phyloP scores from a whole-genome alignment of 163 green algal genomes.

The Chlamydomonas reinhardtii region DNA sequence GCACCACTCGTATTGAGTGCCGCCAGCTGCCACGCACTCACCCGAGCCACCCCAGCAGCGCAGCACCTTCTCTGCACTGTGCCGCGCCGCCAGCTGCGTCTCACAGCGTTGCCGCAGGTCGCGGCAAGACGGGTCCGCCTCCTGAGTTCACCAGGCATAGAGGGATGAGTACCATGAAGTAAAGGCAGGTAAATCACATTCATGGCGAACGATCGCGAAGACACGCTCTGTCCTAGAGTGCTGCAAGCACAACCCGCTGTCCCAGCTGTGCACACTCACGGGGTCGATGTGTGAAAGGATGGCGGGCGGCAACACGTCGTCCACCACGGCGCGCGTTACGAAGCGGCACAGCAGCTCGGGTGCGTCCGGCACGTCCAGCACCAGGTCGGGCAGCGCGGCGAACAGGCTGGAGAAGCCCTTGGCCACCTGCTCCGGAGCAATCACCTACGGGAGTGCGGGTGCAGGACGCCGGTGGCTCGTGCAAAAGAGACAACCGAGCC shows the following conservation, averaged over 20 bases:
- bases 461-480: too few relatives aligned
- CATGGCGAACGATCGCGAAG: too few relatives aligned
- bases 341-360: conserved; percentile 79
- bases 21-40: not conserved
- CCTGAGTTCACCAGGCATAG: conserved; percentile 13
- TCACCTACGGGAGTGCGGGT: conserved; percentile 54
- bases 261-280: conserved; percentile 7
- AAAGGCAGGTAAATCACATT: too few relatives aligned
- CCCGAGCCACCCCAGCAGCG: conserved; percentile 87
- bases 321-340: conserved; percentile 87
- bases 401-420: conserved; percentile 87
- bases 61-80: conserved; percentile 88
- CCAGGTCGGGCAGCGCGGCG: conserved; percentile 85
- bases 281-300: conserved; percentile 61
- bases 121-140: conserved; percentile 1
- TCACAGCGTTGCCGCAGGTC: conserved; percentile 49
- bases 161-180: too few relatives aligned
- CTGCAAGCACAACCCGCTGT: too few relatives aligned
- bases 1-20: too few relatives aligned
- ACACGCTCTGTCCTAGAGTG: too few relatives aligned
- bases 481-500: too few relatives aligned
- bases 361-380: conserved; percentile 93
- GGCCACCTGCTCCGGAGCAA: conserved; percentile 73
- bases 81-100: conserved; percentile 74
- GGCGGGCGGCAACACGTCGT: conserved; percentile 91